Percentiles rank a stretch among this genome's conserved stretches.
phyloP scores from a whole-genome alignment of 192 early-diverging fungal genomes.

The Linderina pennispora region DNA sequence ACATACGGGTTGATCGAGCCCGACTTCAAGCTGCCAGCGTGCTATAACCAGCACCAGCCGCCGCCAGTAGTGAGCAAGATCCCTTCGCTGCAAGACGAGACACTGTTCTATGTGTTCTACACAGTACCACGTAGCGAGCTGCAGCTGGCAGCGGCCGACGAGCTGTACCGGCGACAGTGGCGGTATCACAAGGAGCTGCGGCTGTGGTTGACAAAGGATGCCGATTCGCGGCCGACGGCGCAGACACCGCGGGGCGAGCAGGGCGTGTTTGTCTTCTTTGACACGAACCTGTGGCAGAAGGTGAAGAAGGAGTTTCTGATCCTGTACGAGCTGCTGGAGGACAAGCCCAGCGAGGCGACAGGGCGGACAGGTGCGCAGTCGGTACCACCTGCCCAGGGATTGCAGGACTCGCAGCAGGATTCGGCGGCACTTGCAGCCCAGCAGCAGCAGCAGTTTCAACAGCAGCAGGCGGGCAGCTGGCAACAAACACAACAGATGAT shows the following conservation, averaged over 20 bases:
- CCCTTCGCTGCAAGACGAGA: conserved; percentile 74
- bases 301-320: conserved; percentile 87
- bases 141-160: conserved; percentile 90
- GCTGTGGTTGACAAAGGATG: conserved; percentile 89
- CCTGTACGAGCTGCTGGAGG: conserved; percentile 85
- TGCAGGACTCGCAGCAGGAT: too few relatives aligned
- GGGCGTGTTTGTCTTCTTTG: conserved; percentile 89
- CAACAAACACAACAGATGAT: too few relatives aligned
- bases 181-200: conserved; percentile 93
- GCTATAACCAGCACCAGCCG: conserved; percentile 72
- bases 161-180: conserved; percentile 92
- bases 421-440: too few relatives aligned
- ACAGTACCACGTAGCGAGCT: conserved; percentile 87
- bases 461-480: background rate
- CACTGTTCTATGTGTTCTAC: conserved; percentile 98
- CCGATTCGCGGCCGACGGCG: conserved; percentile 34
- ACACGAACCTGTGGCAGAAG: conserved; percentile 82
- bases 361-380: conserved; percentile 25
- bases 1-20: conserved; percentile 67
- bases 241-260: conserved; percentile 70
- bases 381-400: conserved; percentile 14
- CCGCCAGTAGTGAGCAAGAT: conserved; percentile 71
- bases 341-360: conserved; percentile 32
- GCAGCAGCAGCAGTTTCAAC: conserved; percentile 1
- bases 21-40: conserved; percentile 76